These are phyloP conservation scores for Przewalskia tangutica DNA, from an alignment of 257 asterid species.

Conservation along the genomic window DNA sequence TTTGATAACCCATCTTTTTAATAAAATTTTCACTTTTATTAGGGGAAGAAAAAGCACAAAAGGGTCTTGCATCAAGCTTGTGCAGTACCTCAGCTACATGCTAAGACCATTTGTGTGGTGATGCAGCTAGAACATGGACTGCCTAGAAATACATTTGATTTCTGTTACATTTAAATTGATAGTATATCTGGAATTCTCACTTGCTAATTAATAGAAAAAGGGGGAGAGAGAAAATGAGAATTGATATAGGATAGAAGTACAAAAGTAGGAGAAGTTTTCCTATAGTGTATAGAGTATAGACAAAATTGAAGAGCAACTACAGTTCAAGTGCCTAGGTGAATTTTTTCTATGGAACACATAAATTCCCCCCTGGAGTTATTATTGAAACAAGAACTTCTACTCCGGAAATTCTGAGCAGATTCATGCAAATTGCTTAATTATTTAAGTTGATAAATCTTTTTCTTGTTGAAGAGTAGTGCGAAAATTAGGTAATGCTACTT, in stretches of 20 bases:
- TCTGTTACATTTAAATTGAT: neutral
- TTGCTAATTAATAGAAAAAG: neutral
- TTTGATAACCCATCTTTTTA: neutral
- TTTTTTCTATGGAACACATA: neutral
- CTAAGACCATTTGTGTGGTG: neutral
- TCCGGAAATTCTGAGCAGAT: neutral
- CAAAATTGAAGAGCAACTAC: neutral
- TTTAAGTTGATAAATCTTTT: neutral
- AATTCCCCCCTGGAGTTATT: neutral
- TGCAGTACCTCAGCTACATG: neutral
- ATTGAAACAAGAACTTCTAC: neutral
- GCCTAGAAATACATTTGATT: neutral
- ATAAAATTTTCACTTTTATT: neutral
- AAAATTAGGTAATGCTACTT: neutral
- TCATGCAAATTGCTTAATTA: neutral
- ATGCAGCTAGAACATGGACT: neutral
- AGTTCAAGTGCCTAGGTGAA: neutral
- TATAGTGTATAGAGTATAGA: neutral
- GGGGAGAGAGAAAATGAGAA: neutral
- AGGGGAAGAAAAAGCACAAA: neutral
- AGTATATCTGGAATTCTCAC: neutral
- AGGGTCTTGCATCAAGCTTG: neutral
- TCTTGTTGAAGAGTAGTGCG: neutral
- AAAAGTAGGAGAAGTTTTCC: neutral
- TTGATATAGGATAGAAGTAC: neutral